Percentiles rank a stretch among this genome's conserved stretches.
Conservation (phyloP, 768 basidiomycete species). For the Naganishia antarctica region DNA sequence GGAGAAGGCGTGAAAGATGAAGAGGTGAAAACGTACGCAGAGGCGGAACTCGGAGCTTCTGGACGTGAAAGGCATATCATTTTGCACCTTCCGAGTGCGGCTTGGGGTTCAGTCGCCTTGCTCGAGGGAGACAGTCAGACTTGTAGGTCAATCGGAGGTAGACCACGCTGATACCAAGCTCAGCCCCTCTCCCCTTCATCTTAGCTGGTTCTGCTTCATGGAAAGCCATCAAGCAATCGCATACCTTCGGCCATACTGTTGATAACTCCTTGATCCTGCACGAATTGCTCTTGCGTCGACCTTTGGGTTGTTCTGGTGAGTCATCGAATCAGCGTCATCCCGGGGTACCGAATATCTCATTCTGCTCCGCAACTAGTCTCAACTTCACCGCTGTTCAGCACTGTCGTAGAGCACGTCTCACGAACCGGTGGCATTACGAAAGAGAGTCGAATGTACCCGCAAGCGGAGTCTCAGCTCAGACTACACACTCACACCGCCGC, state of each 20-base stretch:
- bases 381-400: slow-evolving; percentile 20
- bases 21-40: slow-evolving; percentile 27
- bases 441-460: slow-evolving; percentile 52
- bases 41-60: background rate
- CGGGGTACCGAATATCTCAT: background rate
- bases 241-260: background rate
- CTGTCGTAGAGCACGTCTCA: slow-evolving; percentile 27
- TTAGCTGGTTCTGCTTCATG: slow-evolving; percentile 18
- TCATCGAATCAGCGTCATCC: background rate
- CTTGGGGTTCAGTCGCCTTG: slow-evolving; percentile 7
- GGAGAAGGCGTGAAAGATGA: slow-evolving; percentile 37
- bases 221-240: slow-evolving; percentile 14
- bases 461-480: slow-evolving; percentile 29
- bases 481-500: slow-evolving; percentile 37
- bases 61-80: background rate
- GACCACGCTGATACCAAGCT: background rate
- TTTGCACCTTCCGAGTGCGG: background rate
- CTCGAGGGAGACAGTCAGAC: background rate
- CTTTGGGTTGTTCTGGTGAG: background rate
- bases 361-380: background rate
- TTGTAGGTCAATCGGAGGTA: slow-evolving; percentile 17
- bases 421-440: slow-evolving; percentile 1
- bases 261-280: slow-evolving; percentile 16
- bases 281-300: background rate
- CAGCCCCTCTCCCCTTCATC: slow-evolving; percentile 2